Base-by-base conservation (phyloP, 306 rosid genomes). In the Prinsepia uniflora region DNA sequence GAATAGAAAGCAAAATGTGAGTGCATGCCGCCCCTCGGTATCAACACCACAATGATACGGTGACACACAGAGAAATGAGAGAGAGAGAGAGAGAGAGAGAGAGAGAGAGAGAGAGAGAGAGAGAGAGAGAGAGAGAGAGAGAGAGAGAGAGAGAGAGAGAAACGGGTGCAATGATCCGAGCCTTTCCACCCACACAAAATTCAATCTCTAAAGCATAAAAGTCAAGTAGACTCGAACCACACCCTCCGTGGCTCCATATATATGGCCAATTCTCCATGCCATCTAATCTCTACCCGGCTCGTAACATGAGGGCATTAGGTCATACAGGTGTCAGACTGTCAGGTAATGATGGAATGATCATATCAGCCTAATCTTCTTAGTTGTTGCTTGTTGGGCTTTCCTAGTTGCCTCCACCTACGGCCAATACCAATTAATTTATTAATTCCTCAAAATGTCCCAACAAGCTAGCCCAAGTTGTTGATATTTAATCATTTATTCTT, bases 111-210 rank as follows among this genome's bases (percentile, higher is more conserved):
- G 30, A 24, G 30, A 24, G 30, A 24, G 30, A 24, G 1, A 41
- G n/a, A 59, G 17, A 49, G 46, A 49, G 43, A 59, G 30, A 24
- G 30, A 24, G 30, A 24, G 30, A 24, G 30, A 24, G 30, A 24
- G 30, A 24, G 30, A 24, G 30, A 24, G 30, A 24, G 30, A 24
- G 30, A 24, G 30, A 24, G 30, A 24, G 30, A 24, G 1, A 59
- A 58, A 59, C n/a, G n/a, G 43, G 6, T 34, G 13, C 19, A 34
- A 34, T 15, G 4, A 30, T 34, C 7, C 15, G 17, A 12, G 13
- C 40, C 64, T 12, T 59, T 59, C 43, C 1, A n/a, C 42, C 64
- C 64, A 59, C 64, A 59, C 64, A 59, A 59, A 59, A 13, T 6
- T n/a, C 40, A 34, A 59, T 59, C 43, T 1, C 43, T 1, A 30